Base-by-base conservation (phyloP, 768 basidiomycete species). In the Brasilioporus rufonigricans region DNA sequence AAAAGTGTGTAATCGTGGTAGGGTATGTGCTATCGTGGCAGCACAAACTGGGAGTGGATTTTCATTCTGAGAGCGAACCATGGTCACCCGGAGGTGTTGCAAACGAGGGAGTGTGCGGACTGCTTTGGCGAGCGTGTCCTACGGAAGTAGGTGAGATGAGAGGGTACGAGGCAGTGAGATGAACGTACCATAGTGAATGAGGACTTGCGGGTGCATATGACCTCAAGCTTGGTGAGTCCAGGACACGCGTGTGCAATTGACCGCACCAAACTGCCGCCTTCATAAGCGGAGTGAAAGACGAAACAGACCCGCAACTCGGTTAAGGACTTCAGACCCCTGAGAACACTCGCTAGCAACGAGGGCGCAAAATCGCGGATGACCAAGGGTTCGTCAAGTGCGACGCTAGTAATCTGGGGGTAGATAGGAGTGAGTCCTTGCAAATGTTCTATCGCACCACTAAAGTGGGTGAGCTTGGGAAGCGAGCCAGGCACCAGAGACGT, bases 231-330 rank as follows among this genome's bases (percentile, higher is more conserved):
- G 32, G 73, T 75, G 35, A 91, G 74, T 49, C 78, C 77, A 12
- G 88, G 87, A 62, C 87, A 89, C 1, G 85, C 78, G 13, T 81
- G 71, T 49, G 83, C 80, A 53, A 91, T 77, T 4, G 85, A 83
- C 43, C 85, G 81, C 32, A 91, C 74, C 53, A 89, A 72, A 60
- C 83, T 83, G 26, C 82, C 84, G 62, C 85, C 85, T 60, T 91
- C 88, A 62, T 89, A 89, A 62, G 84, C 83, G 2, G 83, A 84
- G 62, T 89, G 85, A 47, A 90, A 77, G 36, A 80, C 78, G 64
- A 90, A 90, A 16, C 81, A 74, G 40, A 90, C 80, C 50, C 78
- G 83, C 52, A 91, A 74, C 38, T 82, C 78, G 13, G 74, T 77
- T 24, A 91, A 76, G 5, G 74, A 74, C 19, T 77, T 77, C 21